A percentile compares a stretch with the other conserved stretches of the same genome.
Conservation (phyloP, 768 basidiomycete species). For the Auricularia auricula-judae region DNA sequence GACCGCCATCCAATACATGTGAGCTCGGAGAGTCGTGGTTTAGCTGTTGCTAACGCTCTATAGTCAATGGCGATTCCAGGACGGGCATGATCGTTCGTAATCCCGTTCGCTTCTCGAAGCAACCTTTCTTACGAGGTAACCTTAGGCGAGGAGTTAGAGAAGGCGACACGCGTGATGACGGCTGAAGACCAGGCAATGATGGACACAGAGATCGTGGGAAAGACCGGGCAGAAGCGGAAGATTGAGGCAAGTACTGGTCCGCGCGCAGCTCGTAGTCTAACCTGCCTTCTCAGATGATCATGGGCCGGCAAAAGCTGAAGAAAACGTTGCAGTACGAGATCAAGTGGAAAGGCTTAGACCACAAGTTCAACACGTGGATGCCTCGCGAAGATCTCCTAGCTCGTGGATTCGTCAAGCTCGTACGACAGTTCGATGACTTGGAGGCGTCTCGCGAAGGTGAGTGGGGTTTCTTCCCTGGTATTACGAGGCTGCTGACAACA, state of each 20-base stretch:
- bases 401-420: conserved; percentile 81
- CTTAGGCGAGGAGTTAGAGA: conserved; percentile 79
- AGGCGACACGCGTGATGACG: conserved; percentile 83
- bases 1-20: conserved; percentile 89
- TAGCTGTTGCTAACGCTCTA: background rate
- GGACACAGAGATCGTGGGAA: conserved; percentile 83
- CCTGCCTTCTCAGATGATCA: conserved; percentile 42
- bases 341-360: conserved; percentile 76
- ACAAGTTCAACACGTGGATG: conserved; percentile 86
- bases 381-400: conserved; percentile 74
- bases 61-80: conserved; percentile 94
- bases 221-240: conserved; percentile 82
- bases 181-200: conserved; percentile 69
- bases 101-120: background rate
- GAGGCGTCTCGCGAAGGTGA: conserved; percentile 86
- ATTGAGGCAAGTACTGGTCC: conserved; percentile 53
- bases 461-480: background rate
- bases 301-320: conserved; percentile 96
- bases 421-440: conserved; percentile 92
- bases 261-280: background rate
- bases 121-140: conserved; percentile 5
- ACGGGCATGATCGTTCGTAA: conserved; percentile 84
- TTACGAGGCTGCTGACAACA: background rate
- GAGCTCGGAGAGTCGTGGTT: conserved; percentile 7
- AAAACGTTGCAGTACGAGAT: conserved; percentile 91